phyloP scores from a whole-genome alignment of 192 early-diverging fungal genomes.

The Backusella australiensis region DNA sequence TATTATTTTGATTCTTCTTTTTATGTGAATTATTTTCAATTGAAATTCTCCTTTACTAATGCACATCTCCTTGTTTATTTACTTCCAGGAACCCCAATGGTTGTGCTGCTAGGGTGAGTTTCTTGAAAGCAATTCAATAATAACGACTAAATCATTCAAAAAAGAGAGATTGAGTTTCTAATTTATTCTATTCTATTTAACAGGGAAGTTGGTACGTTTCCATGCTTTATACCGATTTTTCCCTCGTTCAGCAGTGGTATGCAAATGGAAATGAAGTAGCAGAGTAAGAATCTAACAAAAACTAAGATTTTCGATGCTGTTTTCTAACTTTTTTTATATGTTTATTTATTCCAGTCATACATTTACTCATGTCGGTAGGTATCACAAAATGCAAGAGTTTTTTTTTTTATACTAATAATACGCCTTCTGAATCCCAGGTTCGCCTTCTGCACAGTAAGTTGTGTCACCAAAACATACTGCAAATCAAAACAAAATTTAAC shows the following conservation, averaged over 20 bases:
- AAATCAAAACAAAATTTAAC: background rate
- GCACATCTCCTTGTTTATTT: constrained; percentile 2
- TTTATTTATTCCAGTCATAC: constrained; percentile 27
- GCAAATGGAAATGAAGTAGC: constrained; percentile 65
- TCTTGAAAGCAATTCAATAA: background rate
- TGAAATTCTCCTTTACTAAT: constrained; percentile 16
- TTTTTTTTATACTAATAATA: background rate
- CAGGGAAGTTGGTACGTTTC: constrained; percentile 60
- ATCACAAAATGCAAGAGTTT: background rate
- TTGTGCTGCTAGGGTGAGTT: constrained; percentile 31
- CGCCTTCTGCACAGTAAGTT: constrained; percentile 37
- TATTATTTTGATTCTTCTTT: constrained; percentile 5
- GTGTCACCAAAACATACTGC: background rate
- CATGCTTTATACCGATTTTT: constrained; percentile 61
- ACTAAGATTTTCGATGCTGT: background rate
- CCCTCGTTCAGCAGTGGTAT: constrained; percentile 58
- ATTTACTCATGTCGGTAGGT: constrained; percentile 35
- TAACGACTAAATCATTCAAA: background rate
- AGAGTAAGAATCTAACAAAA: constrained; percentile 29
- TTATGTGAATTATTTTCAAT: background rate
- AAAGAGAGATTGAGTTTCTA: background rate
- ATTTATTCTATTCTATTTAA: background rate
- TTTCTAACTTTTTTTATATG: constrained; percentile 3
- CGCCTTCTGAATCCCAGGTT: background rate
- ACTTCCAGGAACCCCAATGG: constrained; percentile 44